phyloP scores from a whole-genome alignment of 768 basidiomycete genomes.

The Epithele typhae region DNA sequence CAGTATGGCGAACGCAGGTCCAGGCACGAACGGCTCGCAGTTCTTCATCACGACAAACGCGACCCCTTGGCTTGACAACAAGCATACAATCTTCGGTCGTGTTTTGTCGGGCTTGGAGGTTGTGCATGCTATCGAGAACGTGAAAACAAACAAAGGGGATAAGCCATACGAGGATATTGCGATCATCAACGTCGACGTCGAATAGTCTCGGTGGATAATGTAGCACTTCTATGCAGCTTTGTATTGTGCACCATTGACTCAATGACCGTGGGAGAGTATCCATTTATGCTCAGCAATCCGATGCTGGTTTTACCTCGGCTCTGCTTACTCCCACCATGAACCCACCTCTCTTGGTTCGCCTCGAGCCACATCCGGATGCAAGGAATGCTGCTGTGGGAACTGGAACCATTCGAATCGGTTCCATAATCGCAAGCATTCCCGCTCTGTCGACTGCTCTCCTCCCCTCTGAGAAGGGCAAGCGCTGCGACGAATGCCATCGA shows the following conservation, averaged over 20 bases:
- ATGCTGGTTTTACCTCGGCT: no score
- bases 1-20: constrained; percentile 93
- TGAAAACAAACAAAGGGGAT: constrained; percentile 77
- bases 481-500: constrained; percentile 66
- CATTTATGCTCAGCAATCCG: no score
- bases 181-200: constrained; percentile 75
- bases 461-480: constrained; percentile 49
- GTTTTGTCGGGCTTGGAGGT: constrained; percentile 86
- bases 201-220: no score
- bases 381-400: neutral
- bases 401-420: constrained; percentile 31
- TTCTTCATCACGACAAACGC: constrained; percentile 98
- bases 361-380: neutral
- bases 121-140: constrained; percentile 88
- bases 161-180: constrained; percentile 94
- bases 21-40: constrained; percentile 89
- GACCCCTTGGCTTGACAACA: constrained; percentile 90
- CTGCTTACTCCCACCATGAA: no score
- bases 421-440: constrained; percentile 40
- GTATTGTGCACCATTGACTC: no score
- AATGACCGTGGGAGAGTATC: no score
- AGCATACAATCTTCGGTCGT: constrained; percentile 91
- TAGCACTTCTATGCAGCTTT: no score
- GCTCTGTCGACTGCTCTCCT: constrained; percentile 49
- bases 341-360: no score